Percentiles rank a stretch among this genome's conserved stretches.
Conservation (phyloP, 1,284 basidiomycete genomes). For the Ustilago sp. region DNA sequence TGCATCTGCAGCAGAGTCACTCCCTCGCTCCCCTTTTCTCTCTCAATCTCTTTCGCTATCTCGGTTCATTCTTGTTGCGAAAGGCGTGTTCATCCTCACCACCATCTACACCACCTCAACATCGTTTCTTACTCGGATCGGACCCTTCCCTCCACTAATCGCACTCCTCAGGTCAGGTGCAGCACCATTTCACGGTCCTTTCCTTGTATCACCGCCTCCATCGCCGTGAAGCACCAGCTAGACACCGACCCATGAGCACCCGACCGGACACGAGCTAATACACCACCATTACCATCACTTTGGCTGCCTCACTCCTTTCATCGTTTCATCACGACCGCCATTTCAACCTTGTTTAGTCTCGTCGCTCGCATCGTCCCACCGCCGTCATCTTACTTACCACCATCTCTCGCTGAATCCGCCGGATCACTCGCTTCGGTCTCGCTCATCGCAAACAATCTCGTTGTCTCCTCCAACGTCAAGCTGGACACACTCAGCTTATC, state of each 20-base stretch:
- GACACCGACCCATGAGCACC: conserved; percentile 12
- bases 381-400: not conserved
- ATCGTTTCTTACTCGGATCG: not conserved
- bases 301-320: conserved; percentile 10
- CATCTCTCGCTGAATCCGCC: conserved; percentile 11
- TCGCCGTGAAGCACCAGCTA: not conserved
- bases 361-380: conserved; percentile 23
- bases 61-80: conserved; percentile 1
- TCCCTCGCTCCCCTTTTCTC: not conserved
- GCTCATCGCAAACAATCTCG: conserved; percentile 7
- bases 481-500: not conserved
- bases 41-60: not conserved
- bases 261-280: conserved; percentile 3
- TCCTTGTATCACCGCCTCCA: not conserved
- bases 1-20: too few relatives aligned
- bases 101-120: not conserved
- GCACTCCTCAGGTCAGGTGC: not conserved
- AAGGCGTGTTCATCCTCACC: not conserved
- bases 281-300: not conserved
- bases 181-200: not conserved
- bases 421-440: not conserved
- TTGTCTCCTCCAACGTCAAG: not conserved
- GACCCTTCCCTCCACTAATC: not conserved
- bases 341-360: conserved; percentile 6
- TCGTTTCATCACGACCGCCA: not conserved